Conservation (phyloP, 1,284 basidiomycete genomes). For the Sanguinoderma infundibulare region DNA sequence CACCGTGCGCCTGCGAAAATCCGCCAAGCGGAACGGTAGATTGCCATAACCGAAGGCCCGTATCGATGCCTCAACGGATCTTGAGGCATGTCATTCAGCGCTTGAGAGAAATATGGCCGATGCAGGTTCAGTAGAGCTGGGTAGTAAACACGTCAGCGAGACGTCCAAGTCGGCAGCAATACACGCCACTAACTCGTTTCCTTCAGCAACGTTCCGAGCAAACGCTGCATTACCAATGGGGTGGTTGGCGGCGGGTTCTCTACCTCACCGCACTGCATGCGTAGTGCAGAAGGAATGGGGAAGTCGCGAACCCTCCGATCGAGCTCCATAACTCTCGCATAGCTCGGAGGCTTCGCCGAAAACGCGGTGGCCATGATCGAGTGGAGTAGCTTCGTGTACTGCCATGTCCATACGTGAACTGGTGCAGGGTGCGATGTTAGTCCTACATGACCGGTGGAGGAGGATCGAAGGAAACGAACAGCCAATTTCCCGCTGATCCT, state of each 20-base stretch:
- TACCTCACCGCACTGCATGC: constrained; percentile 37
- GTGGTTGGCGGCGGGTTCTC: constrained; percentile 28
- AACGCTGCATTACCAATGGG: constrained; percentile 45
- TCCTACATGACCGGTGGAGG: background rate
- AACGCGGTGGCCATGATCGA: constrained; percentile 57
- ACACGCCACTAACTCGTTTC: constrained; percentile 59
- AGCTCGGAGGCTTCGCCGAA: constrained; percentile 54
- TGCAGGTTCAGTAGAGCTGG: constrained; percentile 70
- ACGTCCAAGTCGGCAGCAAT: background rate
- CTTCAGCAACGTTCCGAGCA: constrained; percentile 54
- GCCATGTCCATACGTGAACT: constrained; percentile 64
- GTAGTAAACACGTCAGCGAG: background rate
- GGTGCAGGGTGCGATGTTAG: background rate
- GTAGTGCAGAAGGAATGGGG: constrained; percentile 51
- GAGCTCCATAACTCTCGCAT: constrained; percentile 46
- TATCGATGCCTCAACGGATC: constrained; percentile 66
- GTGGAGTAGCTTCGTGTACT: constrained; percentile 56
- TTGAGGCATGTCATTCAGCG: constrained; percentile 58
- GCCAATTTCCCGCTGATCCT: constrained; percentile 47
- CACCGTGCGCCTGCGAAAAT: constrained; percentile 52
- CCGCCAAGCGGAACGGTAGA: constrained; percentile 72
- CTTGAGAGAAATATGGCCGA: constrained; percentile 68
- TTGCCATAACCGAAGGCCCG: constrained; percentile 68
- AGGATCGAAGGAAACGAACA: constrained; percentile 44
- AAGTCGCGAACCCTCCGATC: constrained; percentile 50